phyloP scores from a whole-genome alignment of 1,284 basidiomycete species.

The Tilletia horrida region DNA sequence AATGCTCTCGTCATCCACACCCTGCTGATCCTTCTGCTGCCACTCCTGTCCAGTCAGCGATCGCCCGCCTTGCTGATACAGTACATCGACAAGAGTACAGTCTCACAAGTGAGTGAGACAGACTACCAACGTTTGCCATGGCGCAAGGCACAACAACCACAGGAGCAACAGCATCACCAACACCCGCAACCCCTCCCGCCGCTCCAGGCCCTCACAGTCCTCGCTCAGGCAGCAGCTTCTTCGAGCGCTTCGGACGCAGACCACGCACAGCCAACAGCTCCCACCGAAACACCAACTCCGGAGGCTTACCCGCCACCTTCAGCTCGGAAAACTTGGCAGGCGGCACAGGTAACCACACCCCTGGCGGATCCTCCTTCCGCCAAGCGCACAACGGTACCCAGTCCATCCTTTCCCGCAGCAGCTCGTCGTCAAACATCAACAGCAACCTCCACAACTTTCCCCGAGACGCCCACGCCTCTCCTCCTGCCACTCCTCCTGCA shows the following conservation, averaged over 20 bases:
- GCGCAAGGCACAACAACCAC: no score
- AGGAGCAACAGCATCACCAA: neutral
- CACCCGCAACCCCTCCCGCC: neutral
- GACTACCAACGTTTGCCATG: neutral
- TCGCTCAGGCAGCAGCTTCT: constrained; percentile 15
- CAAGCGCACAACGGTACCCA: neutral
- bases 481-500: constrained; percentile 3
- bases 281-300: neutral
- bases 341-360: neutral
- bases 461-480: neutral
- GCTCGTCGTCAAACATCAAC: constrained; percentile 9
- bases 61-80: neutral
- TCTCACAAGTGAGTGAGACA: no score
- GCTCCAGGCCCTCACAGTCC: constrained; percentile 1
- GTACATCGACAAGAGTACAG: no score
- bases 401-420: constrained; percentile 8
- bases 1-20: no score
- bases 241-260: constrained; percentile 1
- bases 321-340: neutral
- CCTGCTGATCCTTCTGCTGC: no score
- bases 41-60: no score
- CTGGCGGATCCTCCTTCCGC: no score
- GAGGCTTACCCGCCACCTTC: neutral
- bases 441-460: constrained; percentile 2
- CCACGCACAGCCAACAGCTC: constrained; percentile 14